Evolutionary conservation across 192 early-diverging fungal genomes (phyloP), one percentile per base, ranked within the genome.

Genomic region (Entrophospora sp.): DNA sequence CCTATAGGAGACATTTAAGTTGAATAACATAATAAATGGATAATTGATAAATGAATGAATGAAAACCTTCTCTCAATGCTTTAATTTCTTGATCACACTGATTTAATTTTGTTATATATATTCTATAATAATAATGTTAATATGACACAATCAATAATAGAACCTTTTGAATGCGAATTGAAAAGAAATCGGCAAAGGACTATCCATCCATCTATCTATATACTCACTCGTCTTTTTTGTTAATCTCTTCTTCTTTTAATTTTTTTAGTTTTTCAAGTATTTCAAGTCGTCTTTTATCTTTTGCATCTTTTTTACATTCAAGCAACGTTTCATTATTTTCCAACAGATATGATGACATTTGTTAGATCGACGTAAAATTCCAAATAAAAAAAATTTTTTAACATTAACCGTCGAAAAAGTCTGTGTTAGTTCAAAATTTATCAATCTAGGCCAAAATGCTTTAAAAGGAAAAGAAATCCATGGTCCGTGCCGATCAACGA

Each of bases 211-310:
- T 18, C 16, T 18, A 22, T 25, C 37, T 9, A 52, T 4, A 5
- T 14, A 14, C 63, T 64, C 69, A 85, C 84, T 75, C 37, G 38
- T 83, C 79, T 62, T 77, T 81, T 40, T 66, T 77, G 42, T 74
- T 65, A 14, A 66, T 34, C 71, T 83, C 82, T 37, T 85, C 84
- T 25, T 73, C 24, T 27, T 79, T 67, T 38, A 85, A 68, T 38
- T 64, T 66, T 32, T 85, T 77, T 31, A 85, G 68, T 16, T 77
- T 63, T 12, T 75, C 71, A 27, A 60, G 34, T 10, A 80, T 72
- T 13, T 83, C 80, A 40, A 72, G 73, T 31, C 74, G 76, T 18
- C 74, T 68, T 61, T 71, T 75, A n/a, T 80, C 75, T 64, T 76
- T 78, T 66, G 12, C 30, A 24, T 12, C 31, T 12, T 57, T 12